Evolutionary conservation across 2,329 filamentous ascomycete genomes (phyloP).

Genomic region (Anthostomella pinea): DNA sequence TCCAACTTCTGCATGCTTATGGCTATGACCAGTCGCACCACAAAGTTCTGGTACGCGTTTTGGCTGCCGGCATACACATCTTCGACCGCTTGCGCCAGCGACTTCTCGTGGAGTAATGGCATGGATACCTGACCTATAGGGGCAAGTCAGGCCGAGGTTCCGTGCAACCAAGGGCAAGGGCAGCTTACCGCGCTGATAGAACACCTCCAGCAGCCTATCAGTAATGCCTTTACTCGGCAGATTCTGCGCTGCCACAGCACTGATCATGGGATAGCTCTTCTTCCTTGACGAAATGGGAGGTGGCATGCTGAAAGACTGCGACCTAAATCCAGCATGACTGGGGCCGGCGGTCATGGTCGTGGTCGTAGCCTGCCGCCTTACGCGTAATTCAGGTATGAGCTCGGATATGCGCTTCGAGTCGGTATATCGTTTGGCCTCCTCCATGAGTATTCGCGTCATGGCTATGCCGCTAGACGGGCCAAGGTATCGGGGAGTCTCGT

Average conservation of each 20-base stretch:
- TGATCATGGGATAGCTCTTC: slow-evolving; percentile 90
- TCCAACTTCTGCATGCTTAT: slow-evolving; percentile 93
- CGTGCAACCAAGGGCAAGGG: slow-evolving; percentile 8
- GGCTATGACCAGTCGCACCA: slow-evolving; percentile 86
- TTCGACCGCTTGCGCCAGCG: slow-evolving; percentile 72
- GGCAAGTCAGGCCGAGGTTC: slow-evolving; percentile 19
- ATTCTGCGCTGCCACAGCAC: slow-evolving; percentile 72
- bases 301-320: slow-evolving; percentile 59
- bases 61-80: slow-evolving; percentile 74
- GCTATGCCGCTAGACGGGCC: slow-evolving; percentile 94
- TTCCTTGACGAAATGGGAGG: slow-evolving; percentile 56
- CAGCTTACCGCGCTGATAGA: slow-evolving; percentile 71
- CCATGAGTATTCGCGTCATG: slow-evolving; percentile 93
- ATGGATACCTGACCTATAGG: slow-evolving; percentile 77
- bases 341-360: slow-evolving; percentile 1
- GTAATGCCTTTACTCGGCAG: slow-evolving; percentile 73
- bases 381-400: slow-evolving; percentile 74
- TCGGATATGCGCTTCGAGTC: slow-evolving; percentile 89
- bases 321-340: slow-evolving; percentile 45
- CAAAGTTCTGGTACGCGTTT: slow-evolving; percentile 83
- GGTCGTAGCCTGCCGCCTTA: slow-evolving; percentile 47
- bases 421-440: slow-evolving; percentile 90
- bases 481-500: slow-evolving; percentile 83
- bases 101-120: slow-evolving; percentile 80
- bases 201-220: slow-evolving; percentile 78